phyloP scores from a whole-genome alignment of 1,284 basidiomycete species.

The Moniliophthora roreri region DNA sequence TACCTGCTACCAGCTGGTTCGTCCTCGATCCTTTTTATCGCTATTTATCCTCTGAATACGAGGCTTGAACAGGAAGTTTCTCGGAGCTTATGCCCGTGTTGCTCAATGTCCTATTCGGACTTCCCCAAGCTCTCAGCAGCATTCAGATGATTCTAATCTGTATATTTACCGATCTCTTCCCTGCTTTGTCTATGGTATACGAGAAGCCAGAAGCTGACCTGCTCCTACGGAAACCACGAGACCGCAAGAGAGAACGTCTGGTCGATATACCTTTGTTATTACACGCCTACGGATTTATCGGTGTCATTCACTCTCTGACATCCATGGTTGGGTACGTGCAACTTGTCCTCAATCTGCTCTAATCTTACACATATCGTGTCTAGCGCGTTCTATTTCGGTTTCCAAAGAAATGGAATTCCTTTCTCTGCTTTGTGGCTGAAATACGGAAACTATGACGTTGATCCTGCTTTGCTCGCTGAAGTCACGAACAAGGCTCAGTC shows the following conservation, averaged over 20 bases:
- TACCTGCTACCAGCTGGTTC: slow-evolving; percentile 48
- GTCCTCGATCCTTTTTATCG: slow-evolving; percentile 16
- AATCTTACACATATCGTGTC: slow-evolving; percentile 22
- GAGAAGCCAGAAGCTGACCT: slow-evolving; percentile 60
- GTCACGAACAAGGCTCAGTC: slow-evolving; percentile 25
- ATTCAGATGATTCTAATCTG: slow-evolving; percentile 58
- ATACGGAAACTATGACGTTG: slow-evolving; percentile 40
- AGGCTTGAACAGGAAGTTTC: slow-evolving; percentile 39
- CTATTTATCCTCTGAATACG: background rate
- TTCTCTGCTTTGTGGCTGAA: slow-evolving; percentile 53
- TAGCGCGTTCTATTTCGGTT: slow-evolving; percentile 50
- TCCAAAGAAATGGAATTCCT: slow-evolving; percentile 51
- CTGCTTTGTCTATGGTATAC: slow-evolving; percentile 54
- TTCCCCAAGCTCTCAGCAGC: slow-evolving; percentile 37
- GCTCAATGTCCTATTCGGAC: slow-evolving; percentile 37
- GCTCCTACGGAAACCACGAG: slow-evolving; percentile 62
- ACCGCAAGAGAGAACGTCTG: slow-evolving; percentile 55
- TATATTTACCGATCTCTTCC: slow-evolving; percentile 54
- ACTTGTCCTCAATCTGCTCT: slow-evolving; percentile 6
- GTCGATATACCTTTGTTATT: slow-evolving; percentile 50
- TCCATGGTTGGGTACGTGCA: slow-evolving; percentile 47
- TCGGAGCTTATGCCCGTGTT: slow-evolving; percentile 71
- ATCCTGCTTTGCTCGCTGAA: slow-evolving; percentile 20
- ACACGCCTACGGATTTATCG: slow-evolving; percentile 68
- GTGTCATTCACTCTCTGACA: slow-evolving; percentile 52